Conservation (phyloP, 2,329 filamentous ascomycete genomes). For the Cladosporium oxysporum region DNA sequence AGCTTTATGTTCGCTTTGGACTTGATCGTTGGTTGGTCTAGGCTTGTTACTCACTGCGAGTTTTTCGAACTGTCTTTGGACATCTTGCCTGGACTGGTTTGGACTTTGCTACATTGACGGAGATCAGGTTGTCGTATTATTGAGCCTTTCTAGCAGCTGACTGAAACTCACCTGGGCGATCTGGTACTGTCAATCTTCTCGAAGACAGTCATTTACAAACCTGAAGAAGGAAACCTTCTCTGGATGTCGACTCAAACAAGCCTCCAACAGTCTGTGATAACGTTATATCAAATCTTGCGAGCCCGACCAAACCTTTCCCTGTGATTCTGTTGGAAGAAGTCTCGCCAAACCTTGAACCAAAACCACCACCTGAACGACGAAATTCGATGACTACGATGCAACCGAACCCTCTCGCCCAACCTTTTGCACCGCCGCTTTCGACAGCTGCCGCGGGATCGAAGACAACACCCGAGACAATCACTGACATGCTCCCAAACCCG, state of each 20-base stretch:
- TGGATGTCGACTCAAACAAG: not conserved
- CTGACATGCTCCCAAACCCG: not conserved
- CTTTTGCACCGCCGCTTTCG: not conserved
- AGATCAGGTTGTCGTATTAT: too few relatives aligned
- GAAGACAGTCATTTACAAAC: too few relatives aligned
- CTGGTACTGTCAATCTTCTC: too few relatives aligned
- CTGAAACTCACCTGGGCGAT: too few relatives aligned
- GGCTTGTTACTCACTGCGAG: not conserved
- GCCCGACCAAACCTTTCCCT: too few relatives aligned
- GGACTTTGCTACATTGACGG: not conserved
- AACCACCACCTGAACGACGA: not conserved
- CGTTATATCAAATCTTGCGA: not conserved
- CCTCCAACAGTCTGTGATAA: not conserved
- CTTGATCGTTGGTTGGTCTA: not conserved
- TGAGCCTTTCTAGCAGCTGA: too few relatives aligned
- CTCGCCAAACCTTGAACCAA: too few relatives aligned
- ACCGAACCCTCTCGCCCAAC: slow-evolving; percentile 1
- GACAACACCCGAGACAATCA: not conserved
- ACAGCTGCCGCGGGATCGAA: not conserved
- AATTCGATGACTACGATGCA: not conserved
- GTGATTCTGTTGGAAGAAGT: not conserved
- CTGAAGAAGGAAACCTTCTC: too few relatives aligned
- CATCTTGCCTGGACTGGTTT: not conserved
- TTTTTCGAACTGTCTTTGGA: not conserved
- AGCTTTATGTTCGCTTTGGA: not conserved